Evolutionary conservation across 31 red algal species (phyloP).

Genomic region (Asparagopsis taxiformis): DNA sequence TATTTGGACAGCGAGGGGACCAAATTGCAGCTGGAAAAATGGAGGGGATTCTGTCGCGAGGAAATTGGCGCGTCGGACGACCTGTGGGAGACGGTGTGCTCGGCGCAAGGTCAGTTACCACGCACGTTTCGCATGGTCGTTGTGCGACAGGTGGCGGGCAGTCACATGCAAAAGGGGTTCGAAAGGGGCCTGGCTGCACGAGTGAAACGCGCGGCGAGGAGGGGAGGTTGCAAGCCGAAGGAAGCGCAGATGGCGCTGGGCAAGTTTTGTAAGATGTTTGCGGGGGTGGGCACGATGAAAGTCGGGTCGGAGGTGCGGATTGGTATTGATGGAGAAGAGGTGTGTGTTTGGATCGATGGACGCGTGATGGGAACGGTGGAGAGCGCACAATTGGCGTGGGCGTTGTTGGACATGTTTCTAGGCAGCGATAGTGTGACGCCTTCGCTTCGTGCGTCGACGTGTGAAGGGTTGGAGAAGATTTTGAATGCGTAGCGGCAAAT

Average conservation of each 20-base stretch:
- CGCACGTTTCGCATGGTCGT: slow-evolving; percentile 58
- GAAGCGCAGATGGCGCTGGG: slow-evolving; percentile 3
- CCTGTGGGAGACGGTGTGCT: slow-evolving; percentile 22
- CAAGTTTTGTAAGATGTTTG: slow-evolving; percentile 20
- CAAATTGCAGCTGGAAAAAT: background rate
- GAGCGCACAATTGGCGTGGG: slow-evolving; percentile 35
- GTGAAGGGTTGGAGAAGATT: slow-evolving; percentile 15
- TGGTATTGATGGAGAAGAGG: slow-evolving; percentile 7
- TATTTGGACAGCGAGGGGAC: slow-evolving; percentile 27
- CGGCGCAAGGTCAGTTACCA: background rate
- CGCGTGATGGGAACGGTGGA: slow-evolving; percentile 9
- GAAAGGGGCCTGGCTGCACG: slow-evolving; percentile 44
- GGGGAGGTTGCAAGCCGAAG: slow-evolving; percentile 17
- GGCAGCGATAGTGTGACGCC: slow-evolving; percentile 32
- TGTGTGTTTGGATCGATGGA: slow-evolving; percentile 43
- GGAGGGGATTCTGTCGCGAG: slow-evolving; percentile 7
- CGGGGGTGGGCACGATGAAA: slow-evolving; percentile 15
- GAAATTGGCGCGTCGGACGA: slow-evolving; percentile 10
- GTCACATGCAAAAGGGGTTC: slow-evolving; percentile 62
- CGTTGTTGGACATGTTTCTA: slow-evolving; percentile 62
- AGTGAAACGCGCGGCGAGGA: slow-evolving; percentile 31
- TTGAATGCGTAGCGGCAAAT: slow-evolving; percentile 6
- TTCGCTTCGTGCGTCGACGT: slow-evolving; percentile 2
- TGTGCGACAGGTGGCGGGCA: slow-evolving; percentile 51
- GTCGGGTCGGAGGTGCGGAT: slow-evolving; percentile 46